A percentile compares a stretch with the other conserved stretches of the same genome.
These are phyloP conservation scores for Sporothrix pallida DNA, from an alignment of 2,329 filamentous ascomycete species.

Conservation along the genomic window DNA sequence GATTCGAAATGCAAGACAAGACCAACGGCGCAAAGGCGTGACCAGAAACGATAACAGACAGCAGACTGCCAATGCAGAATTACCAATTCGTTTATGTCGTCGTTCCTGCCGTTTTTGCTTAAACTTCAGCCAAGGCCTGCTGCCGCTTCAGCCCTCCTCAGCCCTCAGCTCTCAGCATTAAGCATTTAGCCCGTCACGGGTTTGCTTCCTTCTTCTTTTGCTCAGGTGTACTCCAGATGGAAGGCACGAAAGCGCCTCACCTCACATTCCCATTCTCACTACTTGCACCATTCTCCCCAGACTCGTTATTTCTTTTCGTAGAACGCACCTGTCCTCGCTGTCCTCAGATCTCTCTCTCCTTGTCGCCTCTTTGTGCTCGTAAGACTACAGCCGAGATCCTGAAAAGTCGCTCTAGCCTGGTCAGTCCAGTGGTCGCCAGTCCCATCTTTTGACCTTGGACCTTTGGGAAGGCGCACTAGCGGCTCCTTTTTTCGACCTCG, in stretches of 20 bases:
- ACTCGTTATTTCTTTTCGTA: background rate
- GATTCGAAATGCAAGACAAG: slow-evolving; percentile 5
- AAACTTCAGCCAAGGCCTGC: background rate
- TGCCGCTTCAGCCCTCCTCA: background rate
- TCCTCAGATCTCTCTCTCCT: background rate
- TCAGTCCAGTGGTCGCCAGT: slow-evolving; percentile 1
- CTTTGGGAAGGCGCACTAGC: slow-evolving; percentile 27
- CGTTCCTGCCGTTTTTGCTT: background rate
- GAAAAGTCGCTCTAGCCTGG: slow-evolving; percentile 28
- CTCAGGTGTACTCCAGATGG: background rate
- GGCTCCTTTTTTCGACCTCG: slow-evolving; percentile 28
- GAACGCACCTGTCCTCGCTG: background rate
- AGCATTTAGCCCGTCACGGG: background rate
- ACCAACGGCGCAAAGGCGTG: background rate
- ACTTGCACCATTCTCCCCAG: too few species aligned
- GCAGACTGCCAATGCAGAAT: slow-evolving; percentile 4
- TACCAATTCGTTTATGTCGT: slow-evolving; percentile 9
- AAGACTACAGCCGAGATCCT: slow-evolving; percentile 12
- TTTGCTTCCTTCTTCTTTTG: slow-evolving; percentile 6
- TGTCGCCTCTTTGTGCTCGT: slow-evolving; percentile 26
- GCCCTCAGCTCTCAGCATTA: background rate
- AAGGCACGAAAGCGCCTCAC: background rate
- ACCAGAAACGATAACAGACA: background rate
- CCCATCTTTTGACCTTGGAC: background rate
- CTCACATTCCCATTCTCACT: background rate